Base-by-base conservation (phyloP, 352 stramenopile genomes). In the Globisporangium echinulatum region DNA sequence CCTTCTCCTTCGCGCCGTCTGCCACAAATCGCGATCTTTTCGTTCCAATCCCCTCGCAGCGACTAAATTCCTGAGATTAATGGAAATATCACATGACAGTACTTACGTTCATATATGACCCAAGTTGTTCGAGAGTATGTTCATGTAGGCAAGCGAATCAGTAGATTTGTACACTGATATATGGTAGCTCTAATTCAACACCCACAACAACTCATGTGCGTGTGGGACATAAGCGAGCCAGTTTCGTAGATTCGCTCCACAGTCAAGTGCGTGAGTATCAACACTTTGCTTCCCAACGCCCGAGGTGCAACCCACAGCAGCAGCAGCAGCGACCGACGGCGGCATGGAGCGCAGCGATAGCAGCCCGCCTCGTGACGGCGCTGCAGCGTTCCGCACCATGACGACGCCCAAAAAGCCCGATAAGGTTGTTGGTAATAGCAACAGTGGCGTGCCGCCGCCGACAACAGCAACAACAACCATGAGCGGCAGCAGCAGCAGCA, bases 371-470 rank as follows among this genome's bases (percentile, higher is more conserved):
- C 8, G 15, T 13, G 43, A 19, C 48, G 48, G 40, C 17, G 19
- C 14, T 25, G 46, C 46, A 15, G 47, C 17, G 17, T 61, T 54
- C 11, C 56, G 4, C 36, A 51, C 19, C 36, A 19, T 61, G 47
- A 6, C 39, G 56, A 61, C 56, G 14, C 56, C 56, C 37, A 61
- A 61, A 38, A 33, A 44, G 1, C 15, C 48, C 13, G 42, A 50
- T 3, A 44, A 14, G 37, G n/a, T 19, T 19, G 43, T 47, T 39
- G 14, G 25, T 3, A 33, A 33, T 33, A 33, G 25, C 25, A 33
- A 33, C 25, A 33, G 2, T 33, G 25, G 25, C 25, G 25, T 33
- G 25, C 25, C 25, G 25, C 25, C 25, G 25, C 25, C 25, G 25
- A 33, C 25, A 33, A 3, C 25, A 33, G 25, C 25, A 33, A 33